These are phyloP conservation scores for Claviceps fusiformis DNA, from an alignment of 2,329 filamentous ascomycete species.

Conservation along the genomic window DNA sequence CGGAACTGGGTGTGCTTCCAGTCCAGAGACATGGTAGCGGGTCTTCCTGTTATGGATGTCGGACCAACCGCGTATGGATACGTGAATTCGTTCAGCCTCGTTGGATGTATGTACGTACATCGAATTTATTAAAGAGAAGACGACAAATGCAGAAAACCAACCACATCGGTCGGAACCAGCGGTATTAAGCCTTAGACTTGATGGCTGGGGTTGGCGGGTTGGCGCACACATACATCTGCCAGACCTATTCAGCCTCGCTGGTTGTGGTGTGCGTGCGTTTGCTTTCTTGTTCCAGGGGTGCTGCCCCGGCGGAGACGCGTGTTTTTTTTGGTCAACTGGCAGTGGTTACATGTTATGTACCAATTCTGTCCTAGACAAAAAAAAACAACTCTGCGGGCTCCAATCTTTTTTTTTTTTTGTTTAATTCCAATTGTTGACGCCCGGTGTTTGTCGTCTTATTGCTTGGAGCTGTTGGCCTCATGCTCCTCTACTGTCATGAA, in stretches of 20 bases:
- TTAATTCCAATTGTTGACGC: no score
- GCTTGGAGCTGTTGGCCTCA: not conserved
- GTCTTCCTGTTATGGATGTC: not conserved
- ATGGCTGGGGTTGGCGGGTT: not conserved
- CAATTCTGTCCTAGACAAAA: not conserved
- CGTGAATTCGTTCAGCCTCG: not conserved
- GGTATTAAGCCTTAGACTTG: not conserved
- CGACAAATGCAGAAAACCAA: not conserved
- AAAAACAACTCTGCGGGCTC: not conserved
- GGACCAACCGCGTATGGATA: not conserved
- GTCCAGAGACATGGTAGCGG: constrained; percentile 4
- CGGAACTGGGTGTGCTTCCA: constrained; percentile 5
- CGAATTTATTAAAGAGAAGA: not conserved
- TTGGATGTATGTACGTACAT: not conserved
- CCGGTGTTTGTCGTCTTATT: not conserved
- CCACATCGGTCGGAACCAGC: not conserved
- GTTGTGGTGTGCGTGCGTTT: not conserved
- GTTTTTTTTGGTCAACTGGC: not conserved
- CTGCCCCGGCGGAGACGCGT: not conserved
- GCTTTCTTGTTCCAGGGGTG: not conserved
- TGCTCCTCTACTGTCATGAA: not conserved
- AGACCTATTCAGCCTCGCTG: not conserved
- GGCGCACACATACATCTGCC: not conserved
- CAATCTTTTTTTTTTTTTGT: no score
- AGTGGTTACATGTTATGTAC: not conserved